Conservation (phyloP, 352 stramenopile genomes). For the Phytopythium kandeliae region DNA sequence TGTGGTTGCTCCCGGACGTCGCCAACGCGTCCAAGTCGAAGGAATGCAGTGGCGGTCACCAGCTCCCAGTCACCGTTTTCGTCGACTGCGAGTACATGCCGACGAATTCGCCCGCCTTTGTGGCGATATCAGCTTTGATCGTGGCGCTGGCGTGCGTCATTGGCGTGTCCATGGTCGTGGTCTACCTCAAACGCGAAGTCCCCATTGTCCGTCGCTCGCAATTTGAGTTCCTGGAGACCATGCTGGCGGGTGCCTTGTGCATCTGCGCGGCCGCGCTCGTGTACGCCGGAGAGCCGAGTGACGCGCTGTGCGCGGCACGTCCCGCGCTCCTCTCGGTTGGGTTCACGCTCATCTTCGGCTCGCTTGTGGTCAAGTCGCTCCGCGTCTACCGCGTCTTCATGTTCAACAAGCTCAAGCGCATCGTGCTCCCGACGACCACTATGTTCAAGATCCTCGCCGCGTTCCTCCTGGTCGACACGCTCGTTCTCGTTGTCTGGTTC, state of each 20-base stretch:
- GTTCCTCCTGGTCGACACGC: constrained; percentile 9
- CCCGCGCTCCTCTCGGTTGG: constrained; percentile 11
- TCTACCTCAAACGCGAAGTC: constrained; percentile 14
- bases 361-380: constrained; percentile 18
- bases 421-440: constrained; percentile 5
- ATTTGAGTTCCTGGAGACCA: constrained; percentile 30
- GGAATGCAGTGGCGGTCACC: constrained; percentile 16
- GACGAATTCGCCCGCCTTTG: constrained; percentile 1
- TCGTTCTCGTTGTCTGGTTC: constrained; percentile 9
- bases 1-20: constrained; percentile 17
- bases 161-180: constrained; percentile 11
- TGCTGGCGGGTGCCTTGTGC: constrained; percentile 28
- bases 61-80: constrained; percentile 2
- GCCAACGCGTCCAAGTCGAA: constrained; percentile 9
- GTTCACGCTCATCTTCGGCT: constrained; percentile 24
- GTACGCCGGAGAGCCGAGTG: constrained; percentile 23
- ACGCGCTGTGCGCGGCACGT: constrained; percentile 13
- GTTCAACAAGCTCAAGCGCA: constrained; percentile 12
- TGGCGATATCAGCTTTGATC: constrained; percentile 2
- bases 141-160: constrained; percentile 8
- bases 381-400: constrained; percentile 23
- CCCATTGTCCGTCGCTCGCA: constrained; percentile 47
- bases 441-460: constrained; percentile 14
- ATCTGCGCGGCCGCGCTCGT: constrained; percentile 17
- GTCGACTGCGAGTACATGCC: constrained; percentile 24